These are phyloP conservation scores for Niveomyces coronatus DNA, from an alignment of 2,329 filamentous ascomycete genomes.

Conservation along the genomic window DNA sequence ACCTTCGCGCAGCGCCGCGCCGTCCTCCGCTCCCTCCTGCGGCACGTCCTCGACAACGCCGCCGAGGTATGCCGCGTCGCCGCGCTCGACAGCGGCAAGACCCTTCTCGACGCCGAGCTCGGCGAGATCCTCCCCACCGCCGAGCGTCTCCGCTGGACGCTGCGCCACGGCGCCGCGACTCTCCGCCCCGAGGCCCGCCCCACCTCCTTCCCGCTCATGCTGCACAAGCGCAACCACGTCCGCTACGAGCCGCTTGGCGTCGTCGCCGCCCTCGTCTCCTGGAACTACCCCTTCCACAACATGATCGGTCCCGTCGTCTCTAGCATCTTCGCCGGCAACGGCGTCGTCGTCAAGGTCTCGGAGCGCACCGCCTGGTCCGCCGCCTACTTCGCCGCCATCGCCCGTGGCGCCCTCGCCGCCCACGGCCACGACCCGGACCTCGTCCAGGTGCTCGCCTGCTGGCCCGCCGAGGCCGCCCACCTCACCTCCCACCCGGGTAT, in stretches of 20 bases:
- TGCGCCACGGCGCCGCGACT: slow-evolving; percentile 78
- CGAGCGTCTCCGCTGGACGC: slow-evolving; percentile 92
- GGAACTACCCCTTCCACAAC: slow-evolving; percentile 98
- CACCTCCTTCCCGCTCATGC: slow-evolving; percentile 88
- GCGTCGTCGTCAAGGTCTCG: slow-evolving; percentile 84
- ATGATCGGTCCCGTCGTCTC: slow-evolving; percentile 85
- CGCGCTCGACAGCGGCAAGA: slow-evolving; percentile 91
- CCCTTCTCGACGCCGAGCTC: slow-evolving; percentile 84
- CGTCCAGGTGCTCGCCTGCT: slow-evolving; percentile 78
- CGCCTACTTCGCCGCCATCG: slow-evolving; percentile 69
- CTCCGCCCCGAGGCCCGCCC: slow-evolving; percentile 62
- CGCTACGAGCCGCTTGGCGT: slow-evolving; percentile 88
- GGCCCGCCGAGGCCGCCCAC: slow-evolving; percentile 70
- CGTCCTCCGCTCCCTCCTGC: slow-evolving; percentile 72
- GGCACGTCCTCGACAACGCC: slow-evolving; percentile 79
- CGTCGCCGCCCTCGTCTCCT: slow-evolving; percentile 84
- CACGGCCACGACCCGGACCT: slow-evolving; percentile 77
- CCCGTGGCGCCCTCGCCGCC: slow-evolving; percentile 64
- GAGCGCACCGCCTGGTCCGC: slow-evolving; percentile 95
- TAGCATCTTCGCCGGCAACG: slow-evolving; percentile 83
- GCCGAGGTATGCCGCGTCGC: slow-evolving; percentile 76
- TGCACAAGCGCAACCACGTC: slow-evolving; percentile 88
- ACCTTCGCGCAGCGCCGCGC: slow-evolving; percentile 66
- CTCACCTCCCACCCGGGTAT: slow-evolving; percentile 79
- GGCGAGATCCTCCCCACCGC: slow-evolving; percentile 90